A percentile compares a stretch with the other conserved stretches of the same genome.
Conservation (phyloP, 192 early-diverging fungal genomes). For the Funneliformis geosporum region DNA sequence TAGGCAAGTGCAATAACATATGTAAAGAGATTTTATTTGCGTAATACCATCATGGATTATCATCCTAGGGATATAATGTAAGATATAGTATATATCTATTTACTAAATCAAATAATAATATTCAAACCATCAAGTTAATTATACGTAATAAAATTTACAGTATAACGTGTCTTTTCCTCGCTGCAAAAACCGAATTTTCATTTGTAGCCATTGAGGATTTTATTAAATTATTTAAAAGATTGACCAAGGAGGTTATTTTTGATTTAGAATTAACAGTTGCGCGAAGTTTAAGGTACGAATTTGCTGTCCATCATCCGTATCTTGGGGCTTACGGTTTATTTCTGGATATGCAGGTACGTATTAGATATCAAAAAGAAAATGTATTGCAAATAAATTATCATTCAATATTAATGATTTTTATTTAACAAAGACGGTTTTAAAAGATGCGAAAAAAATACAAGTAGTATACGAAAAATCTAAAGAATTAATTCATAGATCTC, state of each 20-base stretch:
- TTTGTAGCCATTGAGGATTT: constrained; percentile 77
- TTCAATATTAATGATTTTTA: constrained; percentile 10
- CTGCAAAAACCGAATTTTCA: constrained; percentile 73
- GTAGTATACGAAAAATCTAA: constrained; percentile 57
- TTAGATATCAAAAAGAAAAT: background rate
- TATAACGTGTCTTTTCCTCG: constrained; percentile 74
- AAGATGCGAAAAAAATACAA: constrained; percentile 47
- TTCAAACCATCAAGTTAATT: background rate
- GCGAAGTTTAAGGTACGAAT: constrained; percentile 75
- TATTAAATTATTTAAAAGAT: constrained; percentile 46
- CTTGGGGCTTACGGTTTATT: constrained; percentile 69
- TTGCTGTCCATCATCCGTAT: constrained; percentile 73
- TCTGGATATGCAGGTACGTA: constrained; percentile 67
- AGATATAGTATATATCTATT: background rate
- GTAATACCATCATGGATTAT: constrained; percentile 80
- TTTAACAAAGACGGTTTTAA: constrained; percentile 40
- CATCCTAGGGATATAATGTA: constrained; percentile 77
- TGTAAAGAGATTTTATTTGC: constrained; percentile 80
- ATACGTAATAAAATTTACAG: constrained; percentile 31
- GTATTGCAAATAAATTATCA: background rate
- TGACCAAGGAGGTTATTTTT: constrained; percentile 2
- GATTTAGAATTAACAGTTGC: constrained; percentile 62
- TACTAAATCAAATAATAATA: background rate
- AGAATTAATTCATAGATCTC: constrained; percentile 56
- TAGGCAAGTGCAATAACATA: constrained; percentile 79